Evolutionary conservation across 1,284 basidiomycete species (phyloP).

Genomic region (Sporisorium graminicola): DNA sequence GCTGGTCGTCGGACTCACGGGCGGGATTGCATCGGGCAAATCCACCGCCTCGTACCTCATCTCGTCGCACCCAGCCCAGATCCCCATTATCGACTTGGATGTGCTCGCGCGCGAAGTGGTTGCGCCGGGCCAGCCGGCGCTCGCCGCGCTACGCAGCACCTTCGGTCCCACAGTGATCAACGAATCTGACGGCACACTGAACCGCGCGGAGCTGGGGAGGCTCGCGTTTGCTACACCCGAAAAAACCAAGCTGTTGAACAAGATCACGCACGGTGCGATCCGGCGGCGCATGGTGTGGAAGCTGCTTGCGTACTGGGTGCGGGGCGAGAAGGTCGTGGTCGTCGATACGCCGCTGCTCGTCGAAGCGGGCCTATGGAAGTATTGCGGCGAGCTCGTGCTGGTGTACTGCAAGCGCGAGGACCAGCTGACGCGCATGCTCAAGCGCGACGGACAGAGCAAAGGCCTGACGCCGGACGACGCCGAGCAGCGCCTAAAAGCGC

Average conservation of each 20-base stretch:
- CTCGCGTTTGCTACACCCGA: constrained; percentile 79
- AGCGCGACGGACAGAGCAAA: constrained; percentile 50
- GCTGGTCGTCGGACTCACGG: constrained; percentile 89
- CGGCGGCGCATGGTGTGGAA: constrained; percentile 80
- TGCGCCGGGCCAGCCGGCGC: constrained; percentile 82
- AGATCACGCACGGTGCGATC: constrained; percentile 91
- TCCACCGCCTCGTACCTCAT: constrained; percentile 88
- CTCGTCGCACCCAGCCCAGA: constrained; percentile 72
- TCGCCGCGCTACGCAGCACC: constrained; percentile 77
- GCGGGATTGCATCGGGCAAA: constrained; percentile 90
- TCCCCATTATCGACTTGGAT: constrained; percentile 93
- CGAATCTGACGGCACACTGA: constrained; percentile 77
- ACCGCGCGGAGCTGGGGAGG: constrained; percentile 85
- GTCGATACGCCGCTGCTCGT: constrained; percentile 94
- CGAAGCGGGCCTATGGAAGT: constrained; percentile 87
- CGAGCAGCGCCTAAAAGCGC: constrained; percentile 80
- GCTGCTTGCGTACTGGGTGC: constrained; percentile 81
- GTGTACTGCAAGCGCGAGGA: constrained; percentile 76
- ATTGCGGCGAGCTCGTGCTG: constrained; percentile 85
- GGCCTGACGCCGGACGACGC: constrained; percentile 75
- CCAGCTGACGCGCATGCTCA: constrained; percentile 65
- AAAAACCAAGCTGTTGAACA: constrained; percentile 82
- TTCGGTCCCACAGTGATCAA: constrained; percentile 82
- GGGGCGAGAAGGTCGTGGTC: constrained; percentile 82
- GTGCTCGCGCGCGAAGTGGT: constrained; percentile 88